Percentiles rank a stretch among this genome's conserved stretches.
phyloP scores from a whole-genome alignment of 2,329 filamentous ascomycete species.

The Aspergillus sp. region DNA sequence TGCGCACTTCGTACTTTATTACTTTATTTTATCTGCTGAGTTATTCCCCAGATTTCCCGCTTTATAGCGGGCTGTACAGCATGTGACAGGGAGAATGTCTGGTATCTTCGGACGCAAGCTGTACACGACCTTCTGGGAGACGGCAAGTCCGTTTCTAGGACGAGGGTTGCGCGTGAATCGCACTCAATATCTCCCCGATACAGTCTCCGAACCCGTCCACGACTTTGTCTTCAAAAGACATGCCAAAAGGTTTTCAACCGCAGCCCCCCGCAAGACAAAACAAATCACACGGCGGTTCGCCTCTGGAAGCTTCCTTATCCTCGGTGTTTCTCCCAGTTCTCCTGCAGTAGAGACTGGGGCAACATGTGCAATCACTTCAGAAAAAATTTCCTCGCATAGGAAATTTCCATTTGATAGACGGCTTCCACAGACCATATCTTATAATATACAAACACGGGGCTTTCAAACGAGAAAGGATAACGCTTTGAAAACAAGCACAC shows the following conservation, averaged over 20 bases:
- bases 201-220: constrained; percentile 14
- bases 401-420: constrained; percentile 19
- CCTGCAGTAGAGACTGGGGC: constrained; percentile 33
- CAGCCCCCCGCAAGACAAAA: constrained; percentile 27
- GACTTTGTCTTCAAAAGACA: constrained; percentile 17
- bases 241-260: constrained; percentile 20
- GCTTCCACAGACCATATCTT: constrained; percentile 15
- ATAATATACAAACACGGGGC: constrained; percentile 29
- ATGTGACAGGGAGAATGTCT: constrained; percentile 50
- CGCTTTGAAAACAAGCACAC: constrained; percentile 13
- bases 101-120: constrained; percentile 48
- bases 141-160: constrained; percentile 34
- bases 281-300: constrained; percentile 54
- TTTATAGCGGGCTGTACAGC: constrained; percentile 29
- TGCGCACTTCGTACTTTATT: background rate
- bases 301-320: constrained; percentile 55
- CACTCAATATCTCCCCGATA: constrained; percentile 19
- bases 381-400: constrained; percentile 31
- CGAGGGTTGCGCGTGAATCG: constrained; percentile 27
- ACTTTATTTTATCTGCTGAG: background rate
- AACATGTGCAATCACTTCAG: constrained; percentile 30
- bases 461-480: constrained; percentile 31
- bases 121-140: constrained; percentile 45
- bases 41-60: background rate
- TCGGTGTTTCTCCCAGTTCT: constrained; percentile 43